These are phyloP conservation scores for Hanseniaspora vineae DNA, from an alignment of 805 yeast genomes.

Conservation along the genomic window DNA sequence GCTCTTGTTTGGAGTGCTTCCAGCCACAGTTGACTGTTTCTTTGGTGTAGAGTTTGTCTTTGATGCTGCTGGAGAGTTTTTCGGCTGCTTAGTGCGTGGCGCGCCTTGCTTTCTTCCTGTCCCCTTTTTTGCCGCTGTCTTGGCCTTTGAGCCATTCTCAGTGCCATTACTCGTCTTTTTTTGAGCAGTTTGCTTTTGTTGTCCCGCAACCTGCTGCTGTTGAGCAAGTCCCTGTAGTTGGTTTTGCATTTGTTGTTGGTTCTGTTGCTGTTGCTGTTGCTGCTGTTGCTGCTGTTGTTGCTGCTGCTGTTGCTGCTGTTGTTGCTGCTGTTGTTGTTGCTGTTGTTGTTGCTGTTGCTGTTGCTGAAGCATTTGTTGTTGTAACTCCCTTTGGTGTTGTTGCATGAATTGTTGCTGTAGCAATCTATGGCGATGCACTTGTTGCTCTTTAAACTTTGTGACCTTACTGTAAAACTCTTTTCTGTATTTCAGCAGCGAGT, in stretches of 20 bases:
- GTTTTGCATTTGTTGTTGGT: too few relatives aligned
- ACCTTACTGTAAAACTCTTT: conserved; percentile 35
- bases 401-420: conserved; percentile 13
- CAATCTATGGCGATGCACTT: conserved; percentile 6
- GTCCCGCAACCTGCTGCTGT: too few relatives aligned
- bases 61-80: not conserved
- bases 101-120: conserved; percentile 1
- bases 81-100: not conserved
- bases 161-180: too few relatives aligned
- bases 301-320: too few relatives aligned
- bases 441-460: conserved; percentile 22
- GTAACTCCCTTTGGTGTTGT: conserved; percentile 1
- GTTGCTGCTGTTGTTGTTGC: too few relatives aligned
- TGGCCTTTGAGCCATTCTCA: not conserved
- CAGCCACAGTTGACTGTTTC: not conserved
- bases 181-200: too few relatives aligned
- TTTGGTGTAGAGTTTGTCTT: not conserved
- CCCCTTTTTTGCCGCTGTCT: not conserved
- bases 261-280: too few relatives aligned
- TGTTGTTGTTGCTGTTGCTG: not conserved
- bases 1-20: too few relatives aligned
- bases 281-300: too few relatives aligned
- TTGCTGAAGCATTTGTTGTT: not conserved
- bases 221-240: too few relatives aligned
- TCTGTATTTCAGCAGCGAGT: conserved; percentile 55